These are phyloP conservation scores for Cutaneotrichosporon cutaneum DNA, from an alignment of 1,284 basidiomycete genomes.

Conservation along the genomic window DNA sequence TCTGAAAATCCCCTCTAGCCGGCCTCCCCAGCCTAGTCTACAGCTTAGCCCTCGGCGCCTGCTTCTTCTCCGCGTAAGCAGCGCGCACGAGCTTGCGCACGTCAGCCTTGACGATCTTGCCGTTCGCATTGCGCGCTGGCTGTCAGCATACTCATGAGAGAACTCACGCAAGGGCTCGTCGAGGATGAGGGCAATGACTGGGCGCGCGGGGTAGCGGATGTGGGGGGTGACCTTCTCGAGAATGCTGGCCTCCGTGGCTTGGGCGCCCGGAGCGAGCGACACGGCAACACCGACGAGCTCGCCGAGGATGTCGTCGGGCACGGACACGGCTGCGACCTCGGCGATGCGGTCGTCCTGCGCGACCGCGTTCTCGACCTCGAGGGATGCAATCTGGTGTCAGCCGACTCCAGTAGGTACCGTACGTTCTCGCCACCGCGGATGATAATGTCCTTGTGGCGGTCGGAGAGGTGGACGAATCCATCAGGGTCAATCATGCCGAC, in stretches of 20 bases:
- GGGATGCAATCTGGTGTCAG: constrained; percentile 37
- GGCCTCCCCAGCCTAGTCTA: neutral
- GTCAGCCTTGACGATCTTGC: constrained; percentile 24
- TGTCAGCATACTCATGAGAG: neutral
- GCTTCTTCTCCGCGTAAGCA: constrained; percentile 10
- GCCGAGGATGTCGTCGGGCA: constrained; percentile 40
- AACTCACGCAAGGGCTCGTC: constrained; percentile 23
- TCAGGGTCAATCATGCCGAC: constrained; percentile 38
- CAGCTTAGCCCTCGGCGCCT: constrained; percentile 11
- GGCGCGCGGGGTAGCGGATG: constrained; percentile 31
- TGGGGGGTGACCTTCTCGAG: constrained; percentile 15
- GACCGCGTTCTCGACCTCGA: constrained; percentile 46
- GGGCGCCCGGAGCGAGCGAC: constrained; percentile 25
- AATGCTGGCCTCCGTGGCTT: constrained; percentile 15
- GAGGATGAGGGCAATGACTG: constrained; percentile 26
- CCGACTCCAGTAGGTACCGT: neutral
- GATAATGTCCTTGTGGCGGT: constrained; percentile 45
- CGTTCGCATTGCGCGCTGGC: constrained; percentile 26
- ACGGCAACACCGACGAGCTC: constrained; percentile 44
- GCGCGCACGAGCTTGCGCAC: constrained; percentile 19
- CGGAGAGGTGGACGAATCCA: constrained; percentile 43
- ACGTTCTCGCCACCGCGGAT: constrained; percentile 50
- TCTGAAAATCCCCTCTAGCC: neutral
- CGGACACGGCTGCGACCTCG: constrained; percentile 41
- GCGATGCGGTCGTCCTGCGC: constrained; percentile 35